Evolutionary conservation across 1,284 basidiomycete species (phyloP), one percentile per base, ranked within the genome.

Genomic region (Cryptococcus jaspeensis): DNA sequence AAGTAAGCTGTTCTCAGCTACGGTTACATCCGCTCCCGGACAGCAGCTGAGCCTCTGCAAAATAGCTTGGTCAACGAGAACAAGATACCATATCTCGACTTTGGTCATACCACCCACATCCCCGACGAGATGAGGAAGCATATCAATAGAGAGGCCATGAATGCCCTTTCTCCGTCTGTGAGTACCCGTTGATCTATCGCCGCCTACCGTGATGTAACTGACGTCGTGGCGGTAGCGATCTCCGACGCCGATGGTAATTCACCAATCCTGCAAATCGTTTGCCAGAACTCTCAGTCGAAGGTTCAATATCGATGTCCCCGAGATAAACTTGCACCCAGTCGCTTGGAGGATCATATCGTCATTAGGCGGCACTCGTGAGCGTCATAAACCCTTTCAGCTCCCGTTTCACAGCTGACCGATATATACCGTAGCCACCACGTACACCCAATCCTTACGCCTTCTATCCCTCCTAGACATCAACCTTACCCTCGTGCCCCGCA

Each of bases 71-170:
- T 93, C 45, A 87, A 91, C 64, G 78, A 79, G 22, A 87, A 88
- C 68, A 79, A 84, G 35, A 79, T 97, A 39, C 92, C 92, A 0
- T 96, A 92, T 77, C 81, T 97, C 46, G 87, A 93, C 65, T 83
- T 85, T 37, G 75, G 85, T 28, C 82, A 84, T 42, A 69, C 75
- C 2, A 70, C 61, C 16, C 71, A 84, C 36, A 77, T 96, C 1
- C 90, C 92, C 0, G 60, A 67, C 18, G 80, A 80, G 6, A 84
- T 95, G 81, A 80, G 81, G 3, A 71, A 74, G 37, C 88, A 89
- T 73, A 81, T 96, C 56, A 87, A 85, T 25, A 85, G 85, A 72
- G 82, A 87, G 57, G 83, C 81, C 41, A 77, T 81, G 36, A 81
- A 82, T 68, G 84, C 85, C 22, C 77, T 92, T 58, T 85, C 85